Evolutionary conservation across 148 eudicot genomes (phyloP).

Genomic region (Arbutus unedo): DNA sequence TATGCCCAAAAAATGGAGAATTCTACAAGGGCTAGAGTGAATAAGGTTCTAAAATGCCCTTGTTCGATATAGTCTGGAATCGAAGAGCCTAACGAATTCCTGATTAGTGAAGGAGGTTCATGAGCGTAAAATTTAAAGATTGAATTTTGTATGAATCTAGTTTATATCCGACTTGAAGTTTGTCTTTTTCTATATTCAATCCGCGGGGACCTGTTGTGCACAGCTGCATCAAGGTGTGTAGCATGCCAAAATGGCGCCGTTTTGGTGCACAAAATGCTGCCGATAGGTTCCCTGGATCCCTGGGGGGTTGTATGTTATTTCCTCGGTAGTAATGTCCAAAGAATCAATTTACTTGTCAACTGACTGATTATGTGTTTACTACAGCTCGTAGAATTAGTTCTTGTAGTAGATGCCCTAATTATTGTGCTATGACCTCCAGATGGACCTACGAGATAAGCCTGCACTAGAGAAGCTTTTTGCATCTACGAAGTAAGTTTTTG

Average conservation of each 20-base stretch:
- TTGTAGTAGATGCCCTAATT: conserved; percentile 2
- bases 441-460: conserved; percentile 81
- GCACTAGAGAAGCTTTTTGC: conserved; percentile 78
- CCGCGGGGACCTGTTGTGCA: background rate
- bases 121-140: background rate
- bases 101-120: background rate
- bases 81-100: background rate
- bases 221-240: too few species aligned
- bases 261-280: too few species aligned
- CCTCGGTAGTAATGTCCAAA: background rate
- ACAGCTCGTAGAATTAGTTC: background rate
- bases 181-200: background rate
- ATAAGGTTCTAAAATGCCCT: background rate
- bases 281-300: too few species aligned
- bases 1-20: too few species aligned
- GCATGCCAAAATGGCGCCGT: too few species aligned
- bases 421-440: conserved; percentile 40
- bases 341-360: background rate
- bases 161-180: background rate
- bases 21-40: background rate
- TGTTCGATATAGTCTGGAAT: background rate
- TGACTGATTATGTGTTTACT: background rate
- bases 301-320: background rate
- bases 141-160: background rate
- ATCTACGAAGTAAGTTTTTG: conserved; percentile 60